These are phyloP conservation scores for Alternaria arborescens DNA, from an alignment of 2,329 filamentous ascomycete species.

Conservation along the genomic window DNA sequence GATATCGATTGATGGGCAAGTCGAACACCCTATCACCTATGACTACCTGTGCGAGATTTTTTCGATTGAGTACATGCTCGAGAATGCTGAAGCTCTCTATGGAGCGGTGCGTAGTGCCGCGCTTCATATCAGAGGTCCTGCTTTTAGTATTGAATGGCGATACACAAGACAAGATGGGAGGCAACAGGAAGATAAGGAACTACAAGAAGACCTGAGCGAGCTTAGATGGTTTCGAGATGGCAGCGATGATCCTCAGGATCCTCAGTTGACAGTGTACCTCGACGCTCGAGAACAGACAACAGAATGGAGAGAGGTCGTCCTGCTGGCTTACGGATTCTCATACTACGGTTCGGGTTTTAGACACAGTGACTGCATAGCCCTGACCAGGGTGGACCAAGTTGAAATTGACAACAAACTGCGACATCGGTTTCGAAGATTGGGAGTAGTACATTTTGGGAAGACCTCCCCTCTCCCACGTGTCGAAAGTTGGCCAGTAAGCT, in stretches of 20 bases:
- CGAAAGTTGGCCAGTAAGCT: background rate
- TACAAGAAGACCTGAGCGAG: background rate
- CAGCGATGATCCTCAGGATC: rapidly evolving
- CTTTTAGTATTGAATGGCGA: background rate
- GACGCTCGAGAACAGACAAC: too few relatives aligned
- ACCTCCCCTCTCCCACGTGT: too few relatives aligned
- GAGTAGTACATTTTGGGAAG: rapidly evolving
- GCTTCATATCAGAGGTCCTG: background rate
- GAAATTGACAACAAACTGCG: too few relatives aligned
- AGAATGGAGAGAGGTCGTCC: too few relatives aligned
- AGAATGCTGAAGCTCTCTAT: background rate
- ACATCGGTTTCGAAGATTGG: background rate
- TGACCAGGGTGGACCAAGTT: too few relatives aligned
- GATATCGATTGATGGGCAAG: background rate
- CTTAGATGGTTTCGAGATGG: rapidly evolving
- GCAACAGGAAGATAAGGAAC: rapidly evolving
- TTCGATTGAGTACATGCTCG: rapidly evolving
- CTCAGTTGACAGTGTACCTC: rapidly evolving
- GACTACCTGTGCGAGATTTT: too few relatives aligned
- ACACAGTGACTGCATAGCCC: rapidly evolving
- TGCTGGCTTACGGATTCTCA: too few relatives aligned
- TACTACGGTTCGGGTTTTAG: rapidly evolving
- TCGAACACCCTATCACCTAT: too few relatives aligned
- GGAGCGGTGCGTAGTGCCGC: background rate
- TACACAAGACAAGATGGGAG: background rate